These are phyloP conservation scores for Multifurca ochricompacta DNA, from an alignment of 768 basidiomycete genomes.

Conservation along the genomic window DNA sequence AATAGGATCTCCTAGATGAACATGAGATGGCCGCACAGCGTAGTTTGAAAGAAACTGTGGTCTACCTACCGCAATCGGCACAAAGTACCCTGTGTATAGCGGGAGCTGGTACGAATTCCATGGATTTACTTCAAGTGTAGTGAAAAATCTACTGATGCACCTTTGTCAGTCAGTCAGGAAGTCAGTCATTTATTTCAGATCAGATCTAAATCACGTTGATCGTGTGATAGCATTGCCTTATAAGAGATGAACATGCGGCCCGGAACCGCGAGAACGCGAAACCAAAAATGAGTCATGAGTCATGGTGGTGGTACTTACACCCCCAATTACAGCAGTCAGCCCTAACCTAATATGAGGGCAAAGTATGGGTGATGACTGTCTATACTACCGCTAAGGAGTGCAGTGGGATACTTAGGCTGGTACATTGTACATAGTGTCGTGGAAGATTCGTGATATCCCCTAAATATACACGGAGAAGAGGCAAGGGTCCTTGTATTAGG, in stretches of 20 bases:
- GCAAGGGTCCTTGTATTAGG: background rate
- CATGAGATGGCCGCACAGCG: constrained; percentile 1
- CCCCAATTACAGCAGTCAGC: too few species aligned
- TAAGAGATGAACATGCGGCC: background rate
- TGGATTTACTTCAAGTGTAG: constrained; percentile 26
- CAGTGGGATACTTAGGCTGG: constrained; percentile 12
- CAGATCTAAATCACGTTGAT: background rate
- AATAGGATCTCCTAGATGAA: constrained; percentile 62
- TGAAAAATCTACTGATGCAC: background rate
- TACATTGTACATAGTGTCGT: constrained; percentile 9
- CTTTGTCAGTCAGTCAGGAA: background rate
- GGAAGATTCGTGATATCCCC: background rate
- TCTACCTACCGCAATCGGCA: constrained; percentile 70
- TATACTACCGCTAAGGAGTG: constrained; percentile 1
- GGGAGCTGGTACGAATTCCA: constrained; percentile 75
- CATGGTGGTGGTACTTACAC: background rate
- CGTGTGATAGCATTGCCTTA: constrained; percentile 6
- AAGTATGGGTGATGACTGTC: constrained; percentile 1
- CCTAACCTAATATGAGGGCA: too few species aligned
- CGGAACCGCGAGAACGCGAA: constrained; percentile 6
- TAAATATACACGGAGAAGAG: background rate
- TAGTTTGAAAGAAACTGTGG: background rate
- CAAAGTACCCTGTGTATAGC: constrained; percentile 79
- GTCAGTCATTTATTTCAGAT: background rate
- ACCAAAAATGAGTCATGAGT: constrained; percentile 7